Evolutionary conservation across 768 basidiomycete species (phyloP), one percentile per base, ranked within the genome.

Genomic region (Bullera alba): DNA sequence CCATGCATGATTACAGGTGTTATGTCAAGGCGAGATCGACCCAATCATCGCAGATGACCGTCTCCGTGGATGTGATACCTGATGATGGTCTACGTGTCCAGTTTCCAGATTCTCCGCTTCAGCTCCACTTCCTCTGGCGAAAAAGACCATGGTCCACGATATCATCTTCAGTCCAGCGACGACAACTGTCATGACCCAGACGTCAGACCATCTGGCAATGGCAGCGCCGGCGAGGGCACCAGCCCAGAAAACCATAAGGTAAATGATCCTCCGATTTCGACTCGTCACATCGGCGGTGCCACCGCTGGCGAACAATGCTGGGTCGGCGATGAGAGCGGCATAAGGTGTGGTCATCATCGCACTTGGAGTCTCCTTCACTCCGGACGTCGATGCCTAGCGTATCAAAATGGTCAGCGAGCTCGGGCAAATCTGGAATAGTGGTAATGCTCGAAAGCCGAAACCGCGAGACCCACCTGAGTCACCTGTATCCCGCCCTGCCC

Each of bases 311-410:
- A 61, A 57, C 26, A 61, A 47, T 10, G 56, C 34, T 4, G 56
- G 56, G 36, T 61, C 56, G 15, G 60, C 57, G 19, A 61, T 49
- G 37, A 61, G 53, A 21, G 60, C 56, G 1, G 60, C 60, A 45
- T 61, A 61, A n/a, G 56, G 56, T 27, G 56, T 61, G 3, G 60
- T 58, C 56, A 61, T 61, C 60, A 61, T 61, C 28, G 50, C 60
- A 14, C 56, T 61, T 2, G 60, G 60, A 4, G 58, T 37, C 44
- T 61, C 60, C n/a, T 50, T 29, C 3, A 42, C 46, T 16, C 60
- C 60, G 5, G 53, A 38, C 29, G 57, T 61, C 7, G 53, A 35
- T 8, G 60, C 60, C 59, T 61, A 48, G 53, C 29, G 26, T 29
- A 22, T 17, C 42, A 22, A 16, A 5, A 44, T 26, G 14, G 19